Percentiles rank a stretch among this genome's conserved stretches.
Evolutionary conservation across 1,284 basidiomycete genomes (phyloP).

Genomic region (Ceratobasidium sp.): DNA sequence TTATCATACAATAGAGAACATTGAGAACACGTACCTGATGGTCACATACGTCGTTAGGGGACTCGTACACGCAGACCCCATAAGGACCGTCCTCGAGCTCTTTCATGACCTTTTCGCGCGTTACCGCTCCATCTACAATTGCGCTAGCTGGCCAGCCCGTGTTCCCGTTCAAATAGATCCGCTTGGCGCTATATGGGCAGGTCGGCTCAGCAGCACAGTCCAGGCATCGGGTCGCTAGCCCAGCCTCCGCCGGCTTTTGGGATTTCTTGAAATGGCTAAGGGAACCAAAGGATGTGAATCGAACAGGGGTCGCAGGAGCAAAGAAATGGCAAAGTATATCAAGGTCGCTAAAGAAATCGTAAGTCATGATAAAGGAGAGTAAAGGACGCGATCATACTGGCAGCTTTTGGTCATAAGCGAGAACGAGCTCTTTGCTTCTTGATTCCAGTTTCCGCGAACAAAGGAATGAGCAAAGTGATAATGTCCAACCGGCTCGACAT

Average conservation of each 20-base stretch:
- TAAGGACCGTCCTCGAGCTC: conserved; percentile 77
- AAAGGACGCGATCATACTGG: conserved; percentile 67
- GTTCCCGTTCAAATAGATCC: conserved; percentile 69
- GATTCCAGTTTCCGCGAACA: conserved; percentile 84
- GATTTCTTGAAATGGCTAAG: conserved; percentile 81
- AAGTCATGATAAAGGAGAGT: conserved; percentile 12
- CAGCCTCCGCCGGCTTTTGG: conserved; percentile 76
- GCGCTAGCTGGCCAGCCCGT: conserved; percentile 73
- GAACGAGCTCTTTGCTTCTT: conserved; percentile 77
- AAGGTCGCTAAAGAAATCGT: conserved; percentile 70
- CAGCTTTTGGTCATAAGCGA: conserved; percentile 89
- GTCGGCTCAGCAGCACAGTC: conserved; percentile 78
- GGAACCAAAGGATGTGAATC: conserved; percentile 86
- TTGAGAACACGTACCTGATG: conserved; percentile 64
- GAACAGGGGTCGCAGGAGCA: conserved; percentile 69
- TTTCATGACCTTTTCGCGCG: conserved; percentile 79
- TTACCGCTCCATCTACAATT: conserved; percentile 80
- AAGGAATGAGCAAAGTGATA: conserved; percentile 89
- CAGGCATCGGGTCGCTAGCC: conserved; percentile 73
- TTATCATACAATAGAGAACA: not conserved
- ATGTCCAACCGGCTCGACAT: conserved; percentile 82
- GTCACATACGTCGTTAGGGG: conserved; percentile 83
- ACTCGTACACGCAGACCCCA: conserved; percentile 85
- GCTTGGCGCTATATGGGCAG: conserved; percentile 88
- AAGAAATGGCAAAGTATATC: conserved; percentile 85